Conservation (phyloP, 108 stramenopile genomes). For the Epipyxis sp. region DNA sequence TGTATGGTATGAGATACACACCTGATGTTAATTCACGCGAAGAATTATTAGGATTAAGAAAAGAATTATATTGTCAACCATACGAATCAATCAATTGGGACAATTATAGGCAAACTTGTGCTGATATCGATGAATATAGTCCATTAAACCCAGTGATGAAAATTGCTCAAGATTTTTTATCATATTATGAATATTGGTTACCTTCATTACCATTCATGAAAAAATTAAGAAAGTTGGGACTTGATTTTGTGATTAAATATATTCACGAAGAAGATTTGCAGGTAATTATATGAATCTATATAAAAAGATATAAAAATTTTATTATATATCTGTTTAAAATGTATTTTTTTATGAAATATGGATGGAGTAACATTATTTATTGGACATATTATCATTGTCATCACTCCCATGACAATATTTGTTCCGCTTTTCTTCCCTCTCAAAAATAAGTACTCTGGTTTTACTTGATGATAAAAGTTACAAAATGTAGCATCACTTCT, state of each 20-base stretch:
- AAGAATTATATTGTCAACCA: constrained; percentile 38
- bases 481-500: too few relatives aligned
- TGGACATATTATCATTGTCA: too few relatives aligned
- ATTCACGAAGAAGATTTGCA: constrained; percentile 89
- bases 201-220: constrained; percentile 62
- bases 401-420: too few relatives aligned
- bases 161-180: constrained; percentile 69
- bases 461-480: too few relatives aligned
- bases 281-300: too few relatives aligned
- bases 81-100: constrained; percentile 72
- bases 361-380: too few relatives aligned
- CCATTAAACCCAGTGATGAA: constrained; percentile 80
- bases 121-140: constrained; percentile 88
- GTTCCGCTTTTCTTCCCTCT: too few relatives aligned
- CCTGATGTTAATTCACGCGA: constrained; percentile 64
- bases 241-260: constrained; percentile 73
- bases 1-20: constrained; percentile 75
- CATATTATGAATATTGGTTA: constrained; percentile 67
- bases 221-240: constrained; percentile 61
- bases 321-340: too few relatives aligned
- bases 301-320: too few relatives aligned
- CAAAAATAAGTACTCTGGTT: too few relatives aligned
- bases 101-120: constrained; percentile 71
- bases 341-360: too few relatives aligned
- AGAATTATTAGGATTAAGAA: constrained; percentile 63